Conservation (phyloP, 2,329 filamentous ascomycete genomes). For the Niveomyces coronatus region DNA sequence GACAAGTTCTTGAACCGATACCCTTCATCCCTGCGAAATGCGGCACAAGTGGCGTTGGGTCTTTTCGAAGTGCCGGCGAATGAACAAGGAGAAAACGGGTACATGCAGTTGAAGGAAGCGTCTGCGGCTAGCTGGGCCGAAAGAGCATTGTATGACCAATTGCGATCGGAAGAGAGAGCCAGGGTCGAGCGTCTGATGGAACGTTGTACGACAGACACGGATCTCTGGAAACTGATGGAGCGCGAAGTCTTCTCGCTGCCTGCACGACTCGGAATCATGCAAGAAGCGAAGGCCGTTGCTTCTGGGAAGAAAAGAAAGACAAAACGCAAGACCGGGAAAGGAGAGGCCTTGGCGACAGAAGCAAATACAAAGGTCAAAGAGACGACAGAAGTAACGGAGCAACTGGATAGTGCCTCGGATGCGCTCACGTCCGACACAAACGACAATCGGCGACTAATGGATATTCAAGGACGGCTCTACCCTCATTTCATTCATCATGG, state of each 20-base stretch:
- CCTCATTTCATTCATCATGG: constrained; percentile 49
- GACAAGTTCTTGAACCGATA: constrained; percentile 28
- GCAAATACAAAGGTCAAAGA: neutral
- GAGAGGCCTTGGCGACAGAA: neutral
- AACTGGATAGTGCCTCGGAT: no score
- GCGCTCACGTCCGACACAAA: neutral
- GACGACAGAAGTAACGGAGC: no score
- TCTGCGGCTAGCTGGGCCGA: constrained; percentile 25
- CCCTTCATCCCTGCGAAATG: constrained; percentile 27
- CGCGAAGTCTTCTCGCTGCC: constrained; percentile 55
- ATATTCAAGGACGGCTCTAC: constrained; percentile 54
- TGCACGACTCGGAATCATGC: constrained; percentile 41
- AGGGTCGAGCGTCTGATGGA: constrained; percentile 46
- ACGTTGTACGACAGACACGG: constrained; percentile 46
- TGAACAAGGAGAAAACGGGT: constrained; percentile 13
- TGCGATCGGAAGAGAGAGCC: constrained; percentile 34
- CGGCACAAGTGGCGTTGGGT: constrained; percentile 29
- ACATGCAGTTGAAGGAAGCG: constrained; percentile 21
- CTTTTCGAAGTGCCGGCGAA: constrained; percentile 25
- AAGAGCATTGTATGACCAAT: constrained; percentile 23
- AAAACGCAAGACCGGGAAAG: neutral
- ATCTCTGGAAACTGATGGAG: constrained; percentile 58
- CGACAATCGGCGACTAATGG: constrained; percentile 32
- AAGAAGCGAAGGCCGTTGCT: constrained; percentile 9
- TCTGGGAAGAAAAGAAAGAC: constrained; percentile 4